These are phyloP conservation scores for Xylaria sp. DNA, from an alignment of 2,329 filamentous ascomycete species.

Conservation along the genomic window DNA sequence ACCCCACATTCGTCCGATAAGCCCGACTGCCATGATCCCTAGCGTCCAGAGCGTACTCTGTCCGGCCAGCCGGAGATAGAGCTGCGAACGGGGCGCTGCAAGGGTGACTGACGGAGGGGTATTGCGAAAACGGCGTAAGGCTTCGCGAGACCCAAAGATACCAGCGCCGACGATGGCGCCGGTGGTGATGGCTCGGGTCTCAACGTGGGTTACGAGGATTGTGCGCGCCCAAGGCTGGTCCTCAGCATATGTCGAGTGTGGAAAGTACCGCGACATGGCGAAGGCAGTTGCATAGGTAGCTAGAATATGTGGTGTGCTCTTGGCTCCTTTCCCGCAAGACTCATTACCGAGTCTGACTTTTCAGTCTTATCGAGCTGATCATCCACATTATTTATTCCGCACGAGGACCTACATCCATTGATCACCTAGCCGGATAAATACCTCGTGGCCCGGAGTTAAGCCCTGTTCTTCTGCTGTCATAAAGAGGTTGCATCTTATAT, in stretches of 20 bases:
- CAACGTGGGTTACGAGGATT: constrained; percentile 56
- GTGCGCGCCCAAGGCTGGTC: constrained; percentile 52
- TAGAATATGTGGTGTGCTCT: no score
- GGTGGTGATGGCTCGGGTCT: constrained; percentile 49
- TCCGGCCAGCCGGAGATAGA: constrained; percentile 43
- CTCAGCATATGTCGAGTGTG: constrained; percentile 55
- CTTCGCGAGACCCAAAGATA: constrained; percentile 32
- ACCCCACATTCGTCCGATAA: constrained; percentile 48
- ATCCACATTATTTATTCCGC: not conserved
- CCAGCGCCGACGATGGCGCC: constrained; percentile 46
- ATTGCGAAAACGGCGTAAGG: constrained; percentile 17
- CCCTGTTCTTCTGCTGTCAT: not conserved
- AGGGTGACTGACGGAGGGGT: constrained; percentile 11
- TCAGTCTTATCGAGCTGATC: not conserved
- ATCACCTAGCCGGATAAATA: not conserved
- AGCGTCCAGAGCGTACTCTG: constrained; percentile 42
- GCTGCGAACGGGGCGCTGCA: constrained; percentile 27
- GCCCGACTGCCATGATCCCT: constrained; percentile 39
- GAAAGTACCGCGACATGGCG: constrained; percentile 50
- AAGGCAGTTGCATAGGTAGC: not conserved
- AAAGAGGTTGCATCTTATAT: not conserved
- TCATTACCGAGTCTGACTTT: not conserved
- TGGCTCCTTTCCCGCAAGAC: not conserved
- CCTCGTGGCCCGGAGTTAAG: not conserved
- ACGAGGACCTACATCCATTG: not conserved